phyloP scores from a whole-genome alignment of 768 basidiomycete species.

The Candolleomyces efflorescens region DNA sequence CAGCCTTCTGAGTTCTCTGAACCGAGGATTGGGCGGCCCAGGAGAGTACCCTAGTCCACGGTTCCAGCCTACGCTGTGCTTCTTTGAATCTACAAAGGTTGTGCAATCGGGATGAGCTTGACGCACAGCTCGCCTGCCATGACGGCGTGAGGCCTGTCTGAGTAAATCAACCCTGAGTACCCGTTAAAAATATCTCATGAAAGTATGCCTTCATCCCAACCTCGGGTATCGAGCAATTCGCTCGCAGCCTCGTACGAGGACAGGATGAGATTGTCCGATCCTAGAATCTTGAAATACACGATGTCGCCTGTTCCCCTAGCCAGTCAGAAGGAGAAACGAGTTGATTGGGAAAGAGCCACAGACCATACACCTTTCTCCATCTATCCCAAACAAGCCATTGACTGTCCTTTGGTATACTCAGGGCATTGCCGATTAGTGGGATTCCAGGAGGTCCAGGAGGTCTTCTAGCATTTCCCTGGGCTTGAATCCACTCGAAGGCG shows the following conservation, averaged over 20 bases:
- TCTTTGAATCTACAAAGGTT: background rate
- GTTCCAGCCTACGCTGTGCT: conserved; percentile 28
- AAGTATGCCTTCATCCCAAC: background rate
- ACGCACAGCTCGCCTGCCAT: background rate
- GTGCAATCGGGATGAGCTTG: conserved; percentile 17
- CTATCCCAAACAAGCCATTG: conserved; percentile 6
- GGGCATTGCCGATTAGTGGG: conserved; percentile 8
- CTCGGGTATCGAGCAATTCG: background rate
- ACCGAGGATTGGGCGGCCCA: conserved; percentile 25
- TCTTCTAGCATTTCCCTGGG: background rate
- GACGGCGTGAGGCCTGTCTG: conserved; percentile 2
- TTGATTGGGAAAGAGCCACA: conserved; percentile 12
- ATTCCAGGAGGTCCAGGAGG: conserved; percentile 8
- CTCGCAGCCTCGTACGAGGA: background rate
- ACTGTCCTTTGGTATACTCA: conserved; percentile 6
- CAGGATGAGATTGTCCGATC: background rate
- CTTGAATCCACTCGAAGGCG: too few relatives aligned
- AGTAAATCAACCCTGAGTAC: background rate
- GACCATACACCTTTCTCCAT: background rate
- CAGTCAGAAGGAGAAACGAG: background rate
- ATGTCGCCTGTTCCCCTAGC: background rate
- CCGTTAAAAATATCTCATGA: conserved; percentile 15
- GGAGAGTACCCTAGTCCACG: conserved; percentile 29
- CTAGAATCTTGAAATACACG: background rate
- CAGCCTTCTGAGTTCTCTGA: conserved; percentile 29